Conservation (phyloP, 352 stramenopile genomes). For the Globisporangium carolinianum region DNA sequence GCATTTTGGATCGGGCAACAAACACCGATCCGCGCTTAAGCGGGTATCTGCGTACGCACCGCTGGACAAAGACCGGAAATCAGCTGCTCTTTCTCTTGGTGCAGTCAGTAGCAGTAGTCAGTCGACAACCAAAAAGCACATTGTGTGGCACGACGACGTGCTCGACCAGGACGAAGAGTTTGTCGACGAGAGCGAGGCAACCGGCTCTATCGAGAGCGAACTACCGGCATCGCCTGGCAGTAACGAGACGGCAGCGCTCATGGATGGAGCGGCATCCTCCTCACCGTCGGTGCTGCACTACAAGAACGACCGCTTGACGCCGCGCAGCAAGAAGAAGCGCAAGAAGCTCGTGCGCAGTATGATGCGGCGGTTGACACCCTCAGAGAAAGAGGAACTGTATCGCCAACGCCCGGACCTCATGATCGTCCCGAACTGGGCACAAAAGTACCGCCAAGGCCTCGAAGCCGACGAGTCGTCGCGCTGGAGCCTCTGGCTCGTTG, state of each 20-base stretch:
- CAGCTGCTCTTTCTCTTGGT: not conserved
- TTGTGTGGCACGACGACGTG: constrained; percentile 73
- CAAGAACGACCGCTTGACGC: constrained; percentile 49
- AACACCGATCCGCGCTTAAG: constrained; percentile 56
- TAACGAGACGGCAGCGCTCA: constrained; percentile 46
- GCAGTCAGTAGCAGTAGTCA: not conserved
- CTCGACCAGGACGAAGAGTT: constrained; percentile 77
- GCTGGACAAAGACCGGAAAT: constrained; percentile 33
- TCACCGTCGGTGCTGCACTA: constrained; percentile 51
- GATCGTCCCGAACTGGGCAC: constrained; percentile 85
- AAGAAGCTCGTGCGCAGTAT: constrained; percentile 70
- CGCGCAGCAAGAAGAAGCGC: constrained; percentile 71
- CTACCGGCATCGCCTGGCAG: constrained; percentile 2
- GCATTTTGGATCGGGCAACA: constrained; percentile 33
- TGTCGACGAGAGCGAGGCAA: constrained; percentile 40
- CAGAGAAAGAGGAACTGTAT: constrained; percentile 84
- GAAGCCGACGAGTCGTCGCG: constrained; percentile 53
- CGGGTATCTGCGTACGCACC: constrained; percentile 70
- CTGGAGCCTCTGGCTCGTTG: constrained; percentile 76
- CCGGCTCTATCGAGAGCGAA: not conserved
- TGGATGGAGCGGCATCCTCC: constrained; percentile 23
- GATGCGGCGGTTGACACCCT: constrained; percentile 74
- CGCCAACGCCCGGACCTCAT: constrained; percentile 72
- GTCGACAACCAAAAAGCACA: constrained; percentile 31
- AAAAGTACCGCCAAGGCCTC: constrained; percentile 85